Conservation (phyloP, 2,329 filamentous ascomycete genomes). For the Alternaria postmessia region DNA sequence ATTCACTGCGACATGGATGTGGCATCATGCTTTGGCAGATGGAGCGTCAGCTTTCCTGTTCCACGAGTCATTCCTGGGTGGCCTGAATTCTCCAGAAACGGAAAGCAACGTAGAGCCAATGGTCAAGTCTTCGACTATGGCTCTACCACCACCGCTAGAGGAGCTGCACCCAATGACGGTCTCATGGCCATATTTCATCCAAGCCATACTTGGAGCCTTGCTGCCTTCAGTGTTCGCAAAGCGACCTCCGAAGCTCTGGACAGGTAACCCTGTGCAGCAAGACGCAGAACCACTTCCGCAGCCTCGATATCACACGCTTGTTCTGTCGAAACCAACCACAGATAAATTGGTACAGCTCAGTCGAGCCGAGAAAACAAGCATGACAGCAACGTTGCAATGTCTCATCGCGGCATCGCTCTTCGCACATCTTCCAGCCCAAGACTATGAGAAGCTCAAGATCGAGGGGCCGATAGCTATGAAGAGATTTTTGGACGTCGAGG, state of each 20-base stretch:
- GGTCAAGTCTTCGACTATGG: constrained; percentile 18
- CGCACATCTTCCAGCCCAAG: constrained; percentile 32
- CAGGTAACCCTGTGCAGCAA: constrained; percentile 29
- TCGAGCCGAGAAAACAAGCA: constrained; percentile 50
- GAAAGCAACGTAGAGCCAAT: constrained; percentile 7
- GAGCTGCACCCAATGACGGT: constrained; percentile 51
- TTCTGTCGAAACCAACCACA: constrained; percentile 43
- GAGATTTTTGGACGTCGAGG: constrained; percentile 35
- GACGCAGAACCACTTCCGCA: constrained; percentile 18
- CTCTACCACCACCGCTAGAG: constrained; percentile 54
- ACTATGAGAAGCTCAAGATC: constrained; percentile 44
- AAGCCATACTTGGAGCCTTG: constrained; percentile 44
- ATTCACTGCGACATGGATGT: constrained; percentile 58
- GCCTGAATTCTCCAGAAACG: constrained; percentile 31
- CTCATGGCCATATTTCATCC: constrained; percentile 47
- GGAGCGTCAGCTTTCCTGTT: constrained; percentile 57
- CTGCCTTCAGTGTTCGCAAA: constrained; percentile 36
- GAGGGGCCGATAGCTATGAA: constrained; percentile 51
- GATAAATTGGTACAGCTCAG: constrained; percentile 43
- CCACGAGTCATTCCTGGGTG: constrained; percentile 53
- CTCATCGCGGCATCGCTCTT: constrained; percentile 52
- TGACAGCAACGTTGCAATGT: constrained; percentile 53
- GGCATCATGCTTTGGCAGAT: constrained; percentile 57
- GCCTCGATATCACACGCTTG: constrained; percentile 42
- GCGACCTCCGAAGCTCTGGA: constrained; percentile 31